Conservation (phyloP, 2,329 filamentous ascomycete species). For the Monosporascus sp. region DNA sequence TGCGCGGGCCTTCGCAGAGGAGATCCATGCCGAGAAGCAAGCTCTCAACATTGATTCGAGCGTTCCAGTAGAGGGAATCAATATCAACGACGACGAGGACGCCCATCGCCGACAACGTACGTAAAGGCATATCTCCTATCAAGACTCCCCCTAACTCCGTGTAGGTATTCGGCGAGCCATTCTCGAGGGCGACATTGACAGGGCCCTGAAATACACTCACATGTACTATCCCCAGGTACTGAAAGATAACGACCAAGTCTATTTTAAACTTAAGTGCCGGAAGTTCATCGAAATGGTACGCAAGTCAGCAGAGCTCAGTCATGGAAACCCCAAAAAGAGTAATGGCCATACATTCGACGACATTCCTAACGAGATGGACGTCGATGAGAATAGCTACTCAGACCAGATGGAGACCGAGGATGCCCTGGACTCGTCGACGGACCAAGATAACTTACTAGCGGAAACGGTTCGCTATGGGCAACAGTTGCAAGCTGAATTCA, state of each 20-base stretch:
- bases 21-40: conserved; percentile 68
- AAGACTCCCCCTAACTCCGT: conserved; percentile 3
- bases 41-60: conserved; percentile 58
- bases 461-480: conserved; percentile 77
- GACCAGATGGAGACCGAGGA: conserved; percentile 54
- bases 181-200: conserved; percentile 87
- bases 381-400: conserved; percentile 32
- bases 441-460: conserved; percentile 47
- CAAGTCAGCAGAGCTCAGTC: conserved; percentile 60
- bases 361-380: conserved; percentile 53
- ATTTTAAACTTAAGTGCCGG: conserved; percentile 81
- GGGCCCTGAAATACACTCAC: conserved; percentile 75
- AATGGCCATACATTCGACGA: conserved; percentile 37
- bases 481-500: conserved; percentile 71
- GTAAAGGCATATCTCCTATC: conserved; percentile 24
- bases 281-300: conserved; percentile 96
- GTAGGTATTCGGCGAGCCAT: conserved; percentile 81
- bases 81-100: conserved; percentile 76
- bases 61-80: conserved; percentile 51
- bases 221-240: conserved; percentile 77
- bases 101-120: conserved; percentile 80
- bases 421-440: conserved; percentile 21
- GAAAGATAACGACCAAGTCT: conserved; percentile 72
- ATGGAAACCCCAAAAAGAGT: conserved; percentile 37
- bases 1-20: conserved; percentile 78